These are phyloP conservation scores for Claviceps arundinis DNA, from an alignment of 2,329 filamentous ascomycete species.

Conservation along the genomic window DNA sequence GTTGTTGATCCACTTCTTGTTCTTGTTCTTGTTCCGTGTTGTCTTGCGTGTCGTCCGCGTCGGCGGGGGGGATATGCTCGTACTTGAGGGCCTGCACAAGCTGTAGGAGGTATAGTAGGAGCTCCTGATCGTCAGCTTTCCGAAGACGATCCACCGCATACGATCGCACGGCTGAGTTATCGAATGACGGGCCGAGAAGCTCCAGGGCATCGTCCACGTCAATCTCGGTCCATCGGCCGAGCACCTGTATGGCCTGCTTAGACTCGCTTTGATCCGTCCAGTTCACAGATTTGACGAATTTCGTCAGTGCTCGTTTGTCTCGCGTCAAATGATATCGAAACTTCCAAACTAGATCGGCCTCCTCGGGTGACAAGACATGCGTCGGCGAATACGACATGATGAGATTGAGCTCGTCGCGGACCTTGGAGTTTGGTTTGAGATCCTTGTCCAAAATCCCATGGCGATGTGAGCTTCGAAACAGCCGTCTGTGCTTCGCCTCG, in stretches of 20 bases:
- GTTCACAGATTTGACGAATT: constrained; percentile 95
- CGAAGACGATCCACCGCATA: constrained; percentile 87
- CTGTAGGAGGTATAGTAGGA: constrained; percentile 83
- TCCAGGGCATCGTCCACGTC: constrained; percentile 95
- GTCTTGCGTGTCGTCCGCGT: not conserved
- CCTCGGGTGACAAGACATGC: constrained; percentile 73
- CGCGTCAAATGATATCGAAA: constrained; percentile 89
- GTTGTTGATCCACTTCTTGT: too few species aligned
- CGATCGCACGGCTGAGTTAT: constrained; percentile 74
- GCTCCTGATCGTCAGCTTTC: constrained; percentile 84
- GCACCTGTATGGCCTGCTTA: constrained; percentile 76
- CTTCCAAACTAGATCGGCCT: constrained; percentile 95
- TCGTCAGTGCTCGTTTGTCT: constrained; percentile 85
- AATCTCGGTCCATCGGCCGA: constrained; percentile 91
- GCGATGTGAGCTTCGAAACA: constrained; percentile 79
- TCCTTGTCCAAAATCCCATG: constrained; percentile 93
- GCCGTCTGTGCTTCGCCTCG: constrained; percentile 82
- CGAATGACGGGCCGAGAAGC: constrained; percentile 80
- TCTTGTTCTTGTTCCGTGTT: too few species aligned
- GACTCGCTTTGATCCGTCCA: constrained; percentile 81
- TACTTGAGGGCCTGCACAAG: constrained; percentile 94
- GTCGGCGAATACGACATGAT: constrained; percentile 91
- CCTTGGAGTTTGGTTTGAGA: constrained; percentile 89
- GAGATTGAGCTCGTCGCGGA: constrained; percentile 80
- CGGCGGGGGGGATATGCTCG: constrained; percentile 49